Base-by-base conservation (phyloP, 1,284 basidiomycete species). In the Cystobasidium pallidum region DNA sequence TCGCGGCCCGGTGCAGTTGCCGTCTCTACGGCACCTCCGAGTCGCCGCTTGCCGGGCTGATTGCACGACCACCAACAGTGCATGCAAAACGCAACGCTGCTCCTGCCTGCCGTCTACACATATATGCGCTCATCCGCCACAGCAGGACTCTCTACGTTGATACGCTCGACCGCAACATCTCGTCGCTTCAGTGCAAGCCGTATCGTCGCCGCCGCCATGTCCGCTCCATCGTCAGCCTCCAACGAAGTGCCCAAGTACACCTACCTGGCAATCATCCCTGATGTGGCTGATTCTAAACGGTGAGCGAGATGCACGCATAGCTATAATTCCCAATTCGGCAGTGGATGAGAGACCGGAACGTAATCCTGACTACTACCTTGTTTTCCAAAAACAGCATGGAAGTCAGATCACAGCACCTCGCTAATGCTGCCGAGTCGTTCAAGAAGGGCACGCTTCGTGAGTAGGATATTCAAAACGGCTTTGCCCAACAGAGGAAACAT, bases 391-490 rank as follows among this genome's bases (percentile, higher is more conserved):
- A 36, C 51, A 66, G 68, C 21, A 63, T 71, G 59, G 34, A 54
- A 10, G 68, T 71, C n/a, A 30, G 68, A 15, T 39, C 59, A 28
- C 59, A 63, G 19, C 68, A 71, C 36, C 59, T 71, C 24, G 68
- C 68, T 8, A 64, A 71, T 39, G 68, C 68, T 24, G 61, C 36
- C 10, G 58, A 70, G 39, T 24, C 26, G 17, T 45, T 13, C 32
- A 51, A 61, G 28, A 8, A 32, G n/a, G 67, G 67, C 21, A 30
- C 62, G n/a, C 43, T 51, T 19, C 34, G 67, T 70, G 47, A 62
- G 66, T 55, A 17, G 10, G 4, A 6, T 30, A 1, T 34, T 51
- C 34, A 3, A n/a, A n/a, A n/a, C n/a, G n/a, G n/a, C n/a, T n/a
- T n/a, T n/a, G n/a, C n/a, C n/a, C n/a, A n/a, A n/a, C n/a, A n/a